Conservation (phyloP, 345 rosid genomes). For the Pelargonium nanum region DNA sequence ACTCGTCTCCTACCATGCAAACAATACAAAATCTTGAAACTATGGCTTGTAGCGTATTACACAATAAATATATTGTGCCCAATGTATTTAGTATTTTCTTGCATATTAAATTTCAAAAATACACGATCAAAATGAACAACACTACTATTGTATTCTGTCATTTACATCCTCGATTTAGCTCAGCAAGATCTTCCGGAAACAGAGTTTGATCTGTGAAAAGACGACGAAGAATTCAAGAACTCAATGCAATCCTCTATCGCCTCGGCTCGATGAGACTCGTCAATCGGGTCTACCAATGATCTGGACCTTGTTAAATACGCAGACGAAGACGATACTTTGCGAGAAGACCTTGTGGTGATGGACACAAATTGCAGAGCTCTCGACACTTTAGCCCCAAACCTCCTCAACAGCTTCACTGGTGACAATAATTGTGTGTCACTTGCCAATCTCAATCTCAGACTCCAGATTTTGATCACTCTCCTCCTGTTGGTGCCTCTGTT, state of each 20-base stretch:
- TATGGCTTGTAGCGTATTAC: no score
- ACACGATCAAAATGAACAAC: no score
- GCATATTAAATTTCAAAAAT: no score
- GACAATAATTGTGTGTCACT: conserved; percentile 26
- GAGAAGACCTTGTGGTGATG: conserved; percentile 28
- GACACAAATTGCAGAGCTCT: conserved; percentile 45
- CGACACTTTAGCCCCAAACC: conserved; percentile 44
- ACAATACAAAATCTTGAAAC: no score
- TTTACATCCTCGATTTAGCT: background rate
- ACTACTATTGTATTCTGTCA: no score
- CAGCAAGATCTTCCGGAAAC: conserved; percentile 42
- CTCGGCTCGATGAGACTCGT: conserved; percentile 78
- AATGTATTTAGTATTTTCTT: no score
- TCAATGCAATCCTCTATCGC: conserved; percentile 86
- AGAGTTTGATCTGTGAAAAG: conserved; percentile 61
- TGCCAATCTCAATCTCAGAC: conserved; percentile 38
- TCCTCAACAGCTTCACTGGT: conserved; percentile 38
- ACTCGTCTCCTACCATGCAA: no score
- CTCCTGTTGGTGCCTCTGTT: conserved; percentile 26
- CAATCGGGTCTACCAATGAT: conserved; percentile 54
- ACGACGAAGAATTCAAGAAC: conserved; percentile 76
- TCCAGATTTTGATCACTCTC: conserved; percentile 33
- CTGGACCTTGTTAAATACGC: conserved; percentile 49
- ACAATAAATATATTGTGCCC: no score
- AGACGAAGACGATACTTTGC: conserved; percentile 40